Percentiles rank a stretch among this genome's conserved stretches.
phyloP scores from a whole-genome alignment of 495 filamentous ascomycete genomes.

The Amniculicola lignicola region DNA sequence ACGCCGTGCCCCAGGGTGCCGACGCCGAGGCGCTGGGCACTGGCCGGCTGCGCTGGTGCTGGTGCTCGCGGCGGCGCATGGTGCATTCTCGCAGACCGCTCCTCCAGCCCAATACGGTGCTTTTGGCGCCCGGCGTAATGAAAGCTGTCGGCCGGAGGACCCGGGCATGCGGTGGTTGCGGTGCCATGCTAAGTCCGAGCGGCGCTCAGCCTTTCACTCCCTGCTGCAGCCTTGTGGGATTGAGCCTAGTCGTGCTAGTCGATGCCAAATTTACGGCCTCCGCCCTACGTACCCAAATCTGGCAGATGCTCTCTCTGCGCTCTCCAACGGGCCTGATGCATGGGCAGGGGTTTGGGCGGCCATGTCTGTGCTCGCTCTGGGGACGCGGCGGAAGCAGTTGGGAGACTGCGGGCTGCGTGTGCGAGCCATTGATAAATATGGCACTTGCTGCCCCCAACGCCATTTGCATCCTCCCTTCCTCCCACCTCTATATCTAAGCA shows the following conservation, averaged over 20 bases:
- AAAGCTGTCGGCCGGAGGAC: conserved; percentile 11
- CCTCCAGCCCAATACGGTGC: not conserved
- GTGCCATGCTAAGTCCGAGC: conserved; percentile 8
- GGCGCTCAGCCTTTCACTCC: conserved; percentile 19
- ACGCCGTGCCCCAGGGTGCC: not conserved
- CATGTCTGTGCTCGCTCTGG: conserved; percentile 19
- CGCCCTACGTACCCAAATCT: conserved; percentile 30
- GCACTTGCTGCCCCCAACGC: conserved; percentile 21
- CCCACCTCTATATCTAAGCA: conserved; percentile 11
- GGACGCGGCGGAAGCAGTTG: conserved; percentile 22
- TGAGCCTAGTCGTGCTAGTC: conserved; percentile 14
- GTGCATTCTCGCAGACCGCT: conserved; percentile 23
- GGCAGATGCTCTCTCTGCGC: conserved; percentile 25
- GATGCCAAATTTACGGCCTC: conserved; percentile 35
- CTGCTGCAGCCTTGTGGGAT: conserved; percentile 33
- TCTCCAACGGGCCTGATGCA: conserved; percentile 34
- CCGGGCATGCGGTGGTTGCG: conserved; percentile 24
- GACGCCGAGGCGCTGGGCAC: conserved; percentile 13
- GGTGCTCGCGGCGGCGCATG: not conserved
- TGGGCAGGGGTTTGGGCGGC: conserved; percentile 30
- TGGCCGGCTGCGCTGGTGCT: not conserved
- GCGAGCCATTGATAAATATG: conserved; percentile 33
- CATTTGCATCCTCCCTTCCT: not conserved
- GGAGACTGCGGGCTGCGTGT: conserved; percentile 18
- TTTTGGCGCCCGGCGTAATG: not conserved